Percentiles rank a stretch among this genome's conserved stretches.
phyloP scores from a whole-genome alignment of 805 yeast species.

The Pichia paraexigua region DNA sequence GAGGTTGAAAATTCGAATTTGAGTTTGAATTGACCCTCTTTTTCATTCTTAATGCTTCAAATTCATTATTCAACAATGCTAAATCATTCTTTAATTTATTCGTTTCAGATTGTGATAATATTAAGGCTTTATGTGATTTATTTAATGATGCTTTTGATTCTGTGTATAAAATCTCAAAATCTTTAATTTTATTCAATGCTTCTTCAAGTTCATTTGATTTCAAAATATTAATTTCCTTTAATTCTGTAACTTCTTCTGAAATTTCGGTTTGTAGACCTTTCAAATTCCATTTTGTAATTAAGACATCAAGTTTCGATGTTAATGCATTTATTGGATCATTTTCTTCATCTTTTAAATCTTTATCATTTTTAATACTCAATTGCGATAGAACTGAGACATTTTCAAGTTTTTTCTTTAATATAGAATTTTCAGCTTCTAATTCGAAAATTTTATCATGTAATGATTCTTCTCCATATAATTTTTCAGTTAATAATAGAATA shows the following conservation, averaged over 20 bases:
- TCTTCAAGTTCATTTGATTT: conserved; percentile 28
- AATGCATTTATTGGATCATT: not conserved
- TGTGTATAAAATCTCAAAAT: conserved; percentile 58
- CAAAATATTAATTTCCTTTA: conserved; percentile 14
- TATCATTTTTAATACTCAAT: not conserved
- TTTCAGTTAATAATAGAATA: conserved; percentile 33
- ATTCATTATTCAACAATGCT: conserved; percentile 50
- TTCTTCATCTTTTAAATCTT: not conserved
- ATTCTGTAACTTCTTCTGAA: not conserved
- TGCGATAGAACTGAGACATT: not conserved
- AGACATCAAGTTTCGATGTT: not conserved
- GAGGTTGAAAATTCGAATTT: conserved; percentile 4
- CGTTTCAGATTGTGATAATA: conserved; percentile 64
- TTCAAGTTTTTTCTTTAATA: conserved; percentile 34
- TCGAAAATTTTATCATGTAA: conserved; percentile 40
- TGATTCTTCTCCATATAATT: conserved; percentile 36
- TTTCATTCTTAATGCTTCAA: conserved; percentile 55
- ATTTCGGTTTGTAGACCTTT: conserved; percentile 1
- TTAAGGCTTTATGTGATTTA: conserved; percentile 68
- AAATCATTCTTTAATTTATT: conserved; percentile 49
- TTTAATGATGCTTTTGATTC: conserved; percentile 65
- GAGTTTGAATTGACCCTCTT: conserved; percentile 19
- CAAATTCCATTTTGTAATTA: conserved; percentile 13
- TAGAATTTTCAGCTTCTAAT: conserved; percentile 39
- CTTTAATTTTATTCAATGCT: conserved; percentile 14